Base-by-base conservation (phyloP, 2,329 filamentous ascomycete species). In the Fusarium coffeatum region DNA sequence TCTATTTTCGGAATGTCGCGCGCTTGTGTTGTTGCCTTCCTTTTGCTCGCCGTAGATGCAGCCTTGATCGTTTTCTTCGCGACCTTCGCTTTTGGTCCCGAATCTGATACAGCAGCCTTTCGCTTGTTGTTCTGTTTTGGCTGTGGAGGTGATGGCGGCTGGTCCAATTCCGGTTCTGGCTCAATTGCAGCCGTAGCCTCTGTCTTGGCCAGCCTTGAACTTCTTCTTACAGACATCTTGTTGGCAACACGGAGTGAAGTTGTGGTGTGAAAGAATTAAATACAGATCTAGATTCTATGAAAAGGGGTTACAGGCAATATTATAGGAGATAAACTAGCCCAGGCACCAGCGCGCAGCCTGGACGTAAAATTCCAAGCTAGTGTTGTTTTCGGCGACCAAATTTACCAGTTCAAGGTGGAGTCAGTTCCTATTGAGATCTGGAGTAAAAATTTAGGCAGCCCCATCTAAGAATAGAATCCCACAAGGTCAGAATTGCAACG, bases 181-280 rank as follows among this genome's bases (percentile, higher is more conserved):
- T 7, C 8, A 18, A 22, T 41, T 10, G 48, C 40, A 16, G 16
- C 43, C 13, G 13, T 42, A 5, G 16, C 32, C 8, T 27, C 48
- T 25, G 23, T 28, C n/a, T 22, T 37, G 22, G 15, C 41, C 3
- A 68, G 13, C 16, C 65, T 58, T 16, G 67, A 42, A 22, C 67
- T 70, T 57, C 65, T 66, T 43, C 67, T 55, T 0, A 32, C 16
- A 16, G 65, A 10, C 65, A 68, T 66, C 22, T 45, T 55, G 18
- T 34, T 22, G 5, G 7, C 25, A 15, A 9, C n/a, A 7, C 2
- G 20, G 11, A 6, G 25, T 20, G 30, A n/a, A 15, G 23, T 23
- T 51, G 18, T 10, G 13, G 18, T 37, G 8, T 28, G 6, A 27
- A 51, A n/a, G 12, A 5, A 23, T 16, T 8, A 8, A 18, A n/a